These are phyloP conservation scores for Rubia balearica DNA, from an alignment of 305 asterid species.

Conservation along the genomic window DNA sequence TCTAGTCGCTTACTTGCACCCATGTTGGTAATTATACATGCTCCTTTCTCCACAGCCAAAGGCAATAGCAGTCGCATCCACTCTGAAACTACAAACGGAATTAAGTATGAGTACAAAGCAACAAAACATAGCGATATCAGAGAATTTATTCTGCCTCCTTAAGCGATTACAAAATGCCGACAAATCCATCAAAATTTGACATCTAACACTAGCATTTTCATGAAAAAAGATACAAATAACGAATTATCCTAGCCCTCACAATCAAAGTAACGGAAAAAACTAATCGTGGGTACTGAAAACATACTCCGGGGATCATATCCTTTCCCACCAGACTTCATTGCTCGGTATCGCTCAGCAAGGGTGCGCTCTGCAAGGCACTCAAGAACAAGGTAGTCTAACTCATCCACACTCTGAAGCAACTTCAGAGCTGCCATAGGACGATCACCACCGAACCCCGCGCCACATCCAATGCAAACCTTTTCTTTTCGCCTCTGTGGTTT, in stretches of 20 bases:
- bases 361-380: conserved; percentile 99
- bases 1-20: conserved; percentile 71
- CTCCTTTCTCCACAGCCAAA: conserved; percentile 70
- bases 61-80: conserved; percentile 94
- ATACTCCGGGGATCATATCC: conserved; percentile 93
- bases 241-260: not conserved
- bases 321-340: conserved; percentile 55
- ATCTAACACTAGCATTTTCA: not conserved
- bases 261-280: not conserved
- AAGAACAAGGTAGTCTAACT: conserved; percentile 74
- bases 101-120: not conserved
- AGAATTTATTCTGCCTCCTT: not conserved
- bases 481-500: conserved; percentile 63
- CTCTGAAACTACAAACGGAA: conserved; percentile 61
- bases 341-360: conserved; percentile 78
- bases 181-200: not conserved
- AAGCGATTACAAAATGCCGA: not conserved
- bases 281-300: conserved; percentile 22
- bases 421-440: conserved; percentile 82
- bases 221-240: not conserved
- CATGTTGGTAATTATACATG: conserved; percentile 85
- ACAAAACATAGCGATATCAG: not conserved
- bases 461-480: conserved; percentile 77
- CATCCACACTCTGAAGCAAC: conserved; percentile 66
- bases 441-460: conserved; percentile 98